phyloP scores from a whole-genome alignment of 2,329 filamentous ascomycete species.

The Dendryphion nanum region DNA sequence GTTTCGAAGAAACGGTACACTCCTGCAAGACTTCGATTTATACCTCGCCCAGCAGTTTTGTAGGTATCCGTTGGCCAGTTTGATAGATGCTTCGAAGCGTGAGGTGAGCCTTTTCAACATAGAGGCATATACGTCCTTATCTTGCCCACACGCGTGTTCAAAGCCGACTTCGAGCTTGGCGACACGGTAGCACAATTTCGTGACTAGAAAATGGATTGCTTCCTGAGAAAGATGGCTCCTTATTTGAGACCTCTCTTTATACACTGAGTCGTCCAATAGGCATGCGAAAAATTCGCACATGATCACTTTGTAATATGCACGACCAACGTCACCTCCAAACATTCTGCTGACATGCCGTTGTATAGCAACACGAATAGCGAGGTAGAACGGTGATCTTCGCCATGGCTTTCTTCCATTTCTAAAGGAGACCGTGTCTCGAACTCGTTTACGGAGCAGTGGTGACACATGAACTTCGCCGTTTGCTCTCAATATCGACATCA shows the following conservation, averaged over 20 bases:
- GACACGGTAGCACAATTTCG: neutral
- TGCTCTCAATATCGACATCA: constrained; percentile 60
- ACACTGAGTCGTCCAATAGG: constrained; percentile 43
- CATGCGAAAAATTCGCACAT: constrained; percentile 50
- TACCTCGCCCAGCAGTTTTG: neutral
- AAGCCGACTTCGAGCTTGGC: neutral
- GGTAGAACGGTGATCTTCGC: constrained; percentile 62
- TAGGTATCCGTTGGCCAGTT: neutral
- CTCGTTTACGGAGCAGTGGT: constrained; percentile 52
- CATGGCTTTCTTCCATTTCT: constrained; percentile 53
- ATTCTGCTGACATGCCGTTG: constrained; percentile 51
- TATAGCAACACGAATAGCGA: constrained; percentile 59
- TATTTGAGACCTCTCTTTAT: too few relatives aligned
- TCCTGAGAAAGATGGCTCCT: too few relatives aligned
- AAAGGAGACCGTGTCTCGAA: constrained; percentile 63
- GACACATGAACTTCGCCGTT: constrained; percentile 45
- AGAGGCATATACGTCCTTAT: neutral
- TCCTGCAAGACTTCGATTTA: neutral
- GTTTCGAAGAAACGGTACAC: neutral
- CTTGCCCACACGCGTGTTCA: too few relatives aligned
- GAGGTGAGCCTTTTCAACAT: neutral
- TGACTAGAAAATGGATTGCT: too few relatives aligned
- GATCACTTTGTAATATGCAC: constrained; percentile 57
- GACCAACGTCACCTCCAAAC: constrained; percentile 44
- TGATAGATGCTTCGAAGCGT: neutral